Percentiles rank a stretch among this genome's conserved stretches.
Conservation (phyloP, 164 flowering plant genomes). For the Aristolochia fimbriata region DNA sequence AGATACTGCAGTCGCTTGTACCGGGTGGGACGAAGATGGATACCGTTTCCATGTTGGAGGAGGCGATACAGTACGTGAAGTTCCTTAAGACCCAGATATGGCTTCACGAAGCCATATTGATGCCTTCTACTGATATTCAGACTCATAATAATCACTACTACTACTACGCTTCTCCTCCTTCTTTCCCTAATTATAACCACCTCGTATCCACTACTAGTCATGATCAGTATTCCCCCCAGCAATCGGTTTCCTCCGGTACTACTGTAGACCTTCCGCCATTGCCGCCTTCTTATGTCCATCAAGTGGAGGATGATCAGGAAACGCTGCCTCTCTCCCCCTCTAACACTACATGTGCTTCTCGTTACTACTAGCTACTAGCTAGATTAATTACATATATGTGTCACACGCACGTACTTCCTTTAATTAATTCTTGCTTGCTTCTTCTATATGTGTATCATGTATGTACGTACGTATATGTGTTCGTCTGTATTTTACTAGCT, state of each 20-base stretch:
- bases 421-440: too few relatives aligned
- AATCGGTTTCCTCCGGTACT: background rate
- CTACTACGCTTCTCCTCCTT: background rate
- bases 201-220: too few relatives aligned
- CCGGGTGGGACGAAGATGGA: conserved; percentile 83
- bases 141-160: background rate
- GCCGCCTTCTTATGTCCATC: conserved; percentile 2
- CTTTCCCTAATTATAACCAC: background rate
- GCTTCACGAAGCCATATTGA: conserved; percentile 57
- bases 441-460: too few relatives aligned
- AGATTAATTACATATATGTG: too few relatives aligned
- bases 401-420: too few relatives aligned
- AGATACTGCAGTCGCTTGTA: conserved; percentile 62
- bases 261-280: background rate
- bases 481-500: too few relatives aligned
- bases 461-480: too few relatives aligned
- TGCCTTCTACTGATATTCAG: conserved; percentile 5
- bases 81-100: conserved; percentile 63
- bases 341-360: background rate
- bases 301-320: background rate
- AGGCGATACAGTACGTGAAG: conserved; percentile 80
- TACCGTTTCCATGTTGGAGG: conserved; percentile 76
- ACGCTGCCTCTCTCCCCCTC: background rate
- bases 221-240: too few relatives aligned
- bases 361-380: background rate